Evolutionary conservation across 2,329 filamentous ascomycete species (phyloP), one percentile per base, ranked within the genome.

Genomic region (Sarocladiaceae sp.): DNA sequence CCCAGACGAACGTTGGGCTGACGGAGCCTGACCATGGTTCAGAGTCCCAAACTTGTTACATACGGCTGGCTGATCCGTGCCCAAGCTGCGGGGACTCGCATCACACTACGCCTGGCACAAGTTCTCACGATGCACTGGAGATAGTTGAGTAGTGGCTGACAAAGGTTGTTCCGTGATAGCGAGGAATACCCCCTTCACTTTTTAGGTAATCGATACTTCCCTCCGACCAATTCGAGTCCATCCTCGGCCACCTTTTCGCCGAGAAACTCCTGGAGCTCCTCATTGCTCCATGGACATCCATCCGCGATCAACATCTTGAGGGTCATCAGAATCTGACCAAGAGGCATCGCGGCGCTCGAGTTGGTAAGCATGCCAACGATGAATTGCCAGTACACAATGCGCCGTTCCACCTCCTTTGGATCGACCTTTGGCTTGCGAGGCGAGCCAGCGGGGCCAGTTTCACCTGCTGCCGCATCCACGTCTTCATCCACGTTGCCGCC

Each of bases 351-450:
- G 17, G 79, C 83, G 17, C 87, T 87, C 60, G 90, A 87, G 67
- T 97, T 97, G 56, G 90, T 97, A 69, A 99, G 73, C 94, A 99
- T 97, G 50, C 90, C 90, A 53, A 91, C 76, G 54, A 99, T 91
- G 66, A 96, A 97, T 62, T 92, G 87, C 82, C 88, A 90, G 69
- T 97, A 96, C 35, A 96, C 79, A 39, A 71, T 69, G 29, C 77
- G 74, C 54, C 76, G 75, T 59, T 80, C 79, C 59, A 77, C 75
- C 62, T 84, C 82, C 65, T 89, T 86, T 57, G 82, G 77, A 20
- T 87, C 79, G 28, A 88, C 74, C 55, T 73, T 77, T 50, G 75
- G 69, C 58, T 83, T 78, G 4, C 74, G 78, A 22, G 74, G 74
- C 20, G 72, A 75, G 25, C 44, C 44, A 6, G 44, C 26, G 44